Conservation (phyloP, 2,329 filamentous ascomycete species). For the Thelonectria olida region DNA sequence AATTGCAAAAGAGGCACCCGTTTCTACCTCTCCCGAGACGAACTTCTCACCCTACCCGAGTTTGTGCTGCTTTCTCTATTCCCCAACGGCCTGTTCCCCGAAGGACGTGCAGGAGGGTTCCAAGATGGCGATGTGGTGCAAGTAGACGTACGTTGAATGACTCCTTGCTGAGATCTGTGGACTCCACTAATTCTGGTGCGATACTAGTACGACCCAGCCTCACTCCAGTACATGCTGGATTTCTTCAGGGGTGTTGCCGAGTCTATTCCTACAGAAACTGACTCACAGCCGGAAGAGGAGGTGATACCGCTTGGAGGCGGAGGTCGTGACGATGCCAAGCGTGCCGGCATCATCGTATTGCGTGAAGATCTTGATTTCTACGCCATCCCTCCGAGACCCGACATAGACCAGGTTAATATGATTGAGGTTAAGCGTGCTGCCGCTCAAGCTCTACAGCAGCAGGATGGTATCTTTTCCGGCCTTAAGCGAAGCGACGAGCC, state of each 20-base stretch:
- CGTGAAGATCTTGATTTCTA: slow-evolving; percentile 98
- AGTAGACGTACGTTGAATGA: slow-evolving; percentile 81
- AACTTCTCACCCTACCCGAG: slow-evolving; percentile 93
- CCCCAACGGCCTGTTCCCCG: slow-evolving; percentile 96
- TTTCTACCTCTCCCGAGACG: slow-evolving; percentile 93
- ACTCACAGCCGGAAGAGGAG: slow-evolving; percentile 66
- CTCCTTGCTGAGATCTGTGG: not conserved
- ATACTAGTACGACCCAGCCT: slow-evolving; percentile 90
- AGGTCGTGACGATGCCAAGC: slow-evolving; percentile 80
- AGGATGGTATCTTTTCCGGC: slow-evolving; percentile 96
- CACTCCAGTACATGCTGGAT: slow-evolving; percentile 98
- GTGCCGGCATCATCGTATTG: slow-evolving; percentile 96
- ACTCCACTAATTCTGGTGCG: slow-evolving; percentile 14
- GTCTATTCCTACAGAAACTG: slow-evolving; percentile 83
- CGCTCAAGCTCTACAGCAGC: slow-evolving; percentile 83
- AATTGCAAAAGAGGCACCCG: slow-evolving; percentile 76
- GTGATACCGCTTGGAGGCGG: slow-evolving; percentile 74
- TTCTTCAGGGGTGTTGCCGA: slow-evolving; percentile 97
- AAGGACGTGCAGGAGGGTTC: slow-evolving; percentile 94
- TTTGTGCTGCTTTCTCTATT: slow-evolving; percentile 98
- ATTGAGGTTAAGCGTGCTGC: slow-evolving; percentile 95
- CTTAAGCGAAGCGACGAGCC: slow-evolving; percentile 94
- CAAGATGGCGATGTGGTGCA: slow-evolving; percentile 94
- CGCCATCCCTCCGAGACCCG: slow-evolving; percentile 84
- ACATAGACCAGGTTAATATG: slow-evolving; percentile 91